Conservation (phyloP, 768 basidiomycete species). For the Boletus edulis region DNA sequence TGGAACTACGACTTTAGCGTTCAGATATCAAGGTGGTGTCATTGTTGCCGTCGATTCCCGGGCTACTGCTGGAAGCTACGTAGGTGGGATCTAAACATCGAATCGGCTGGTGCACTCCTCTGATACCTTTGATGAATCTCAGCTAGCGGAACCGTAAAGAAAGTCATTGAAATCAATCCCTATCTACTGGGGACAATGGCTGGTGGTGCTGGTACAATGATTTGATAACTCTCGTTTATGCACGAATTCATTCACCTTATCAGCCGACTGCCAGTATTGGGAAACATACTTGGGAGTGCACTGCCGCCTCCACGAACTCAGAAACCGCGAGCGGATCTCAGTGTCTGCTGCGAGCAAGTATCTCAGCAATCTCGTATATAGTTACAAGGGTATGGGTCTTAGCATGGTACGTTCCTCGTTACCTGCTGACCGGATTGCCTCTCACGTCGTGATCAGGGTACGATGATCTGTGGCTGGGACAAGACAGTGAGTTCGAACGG, state of each 20-base stretch:
- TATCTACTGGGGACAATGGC: conserved; percentile 99
- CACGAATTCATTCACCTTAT: conserved; percentile 5
- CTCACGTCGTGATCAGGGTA: conserved; percentile 58
- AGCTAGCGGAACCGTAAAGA: conserved; percentile 98
- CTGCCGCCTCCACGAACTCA: conserved; percentile 93
- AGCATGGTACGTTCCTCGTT: conserved; percentile 75
- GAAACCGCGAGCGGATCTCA: conserved; percentile 95
- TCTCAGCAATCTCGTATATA: conserved; percentile 93
- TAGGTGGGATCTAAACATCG: conserved; percentile 56
- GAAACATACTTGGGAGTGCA: conserved; percentile 99
- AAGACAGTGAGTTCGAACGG: conserved; percentile 68
- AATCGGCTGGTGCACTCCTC: neutral
- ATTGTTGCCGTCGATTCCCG: conserved; percentile 99
- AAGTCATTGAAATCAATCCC: conserved; percentile 99
- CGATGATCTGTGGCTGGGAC: conserved; percentile 99
- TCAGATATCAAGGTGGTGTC: conserved; percentile 94
- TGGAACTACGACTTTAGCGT: conserved; percentile 97
- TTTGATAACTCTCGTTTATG: neutral
- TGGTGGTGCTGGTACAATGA: conserved; percentile 84
- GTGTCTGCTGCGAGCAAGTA: conserved; percentile 99
- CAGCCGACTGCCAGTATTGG: conserved; percentile 96
- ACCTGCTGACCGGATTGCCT: neutral
- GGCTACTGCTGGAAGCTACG: conserved; percentile 95
- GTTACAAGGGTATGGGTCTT: conserved; percentile 98
- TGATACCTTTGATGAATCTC: neutral